Evolutionary conservation across 1,284 basidiomycete species (phyloP), one percentile per base, ranked within the genome.

Genomic region (Inonotus obliquus): DNA sequence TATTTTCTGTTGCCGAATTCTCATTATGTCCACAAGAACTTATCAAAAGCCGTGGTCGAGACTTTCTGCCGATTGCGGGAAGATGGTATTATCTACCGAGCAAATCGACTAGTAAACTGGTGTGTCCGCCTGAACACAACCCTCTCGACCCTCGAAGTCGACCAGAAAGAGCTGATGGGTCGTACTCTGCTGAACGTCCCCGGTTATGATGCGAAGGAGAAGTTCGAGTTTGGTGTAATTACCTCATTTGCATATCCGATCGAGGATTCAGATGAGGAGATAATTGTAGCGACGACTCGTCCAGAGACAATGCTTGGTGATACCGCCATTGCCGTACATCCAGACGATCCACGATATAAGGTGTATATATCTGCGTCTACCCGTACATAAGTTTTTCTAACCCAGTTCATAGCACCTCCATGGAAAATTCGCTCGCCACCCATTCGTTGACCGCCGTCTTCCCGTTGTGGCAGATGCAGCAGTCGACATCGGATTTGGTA

Each of bases 301-400:
- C 96, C 96, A 0, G 97, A 99, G 76, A 99, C 97, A 1, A 97
- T 99, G 92, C 83, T 99, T 0, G 97, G 97, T 63, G 97, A 99
- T 82, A 96, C 95, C 5, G 97, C 94, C 37, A 89, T 99, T 52
- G 97, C 97, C 49, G 94, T 99, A 0, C 96, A 99, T 75, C 96
- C 96, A 1, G 84, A 96, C 63, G 97, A 99, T 74, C 74, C 83
- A 29, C 85, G 97, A n/a, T 98, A 99, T 79, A 96, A 81, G 72
- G 76, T 76, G 44, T 53, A 66, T 44, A 13, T 7, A 32, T 25
- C 17, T 9, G 38, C 23, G 35, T 44, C 45, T 47, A 14, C 19
- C 39, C 52, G 41, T 27, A 52, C 64, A 41, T 25, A 37, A 48
- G 2, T 49, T 39, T n/a, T 27, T n/a, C 44, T 14, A 57, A 19